These are phyloP conservation scores for Pichia sp. DNA, from an alignment of 1,139 yeast genomes.

Conservation along the genomic window DNA sequence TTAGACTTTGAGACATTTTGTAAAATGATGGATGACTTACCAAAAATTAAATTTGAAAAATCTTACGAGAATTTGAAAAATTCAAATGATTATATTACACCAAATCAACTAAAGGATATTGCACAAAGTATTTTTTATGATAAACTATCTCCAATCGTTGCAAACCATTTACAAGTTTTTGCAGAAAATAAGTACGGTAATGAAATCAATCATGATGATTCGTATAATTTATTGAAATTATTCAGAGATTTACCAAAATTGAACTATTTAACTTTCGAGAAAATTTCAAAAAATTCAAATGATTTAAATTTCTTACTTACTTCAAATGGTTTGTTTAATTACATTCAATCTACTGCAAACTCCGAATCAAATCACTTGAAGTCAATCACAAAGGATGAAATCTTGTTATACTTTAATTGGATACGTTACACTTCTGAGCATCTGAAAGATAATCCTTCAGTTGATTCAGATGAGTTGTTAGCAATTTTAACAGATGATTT, in stretches of 20 bases:
- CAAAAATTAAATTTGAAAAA: slow-evolving; percentile 24
- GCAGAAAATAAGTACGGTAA: slow-evolving; percentile 21
- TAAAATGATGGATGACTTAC: slow-evolving; percentile 23
- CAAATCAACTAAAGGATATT: slow-evolving; percentile 30
- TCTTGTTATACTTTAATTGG: slow-evolving; percentile 46
- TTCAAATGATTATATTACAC: slow-evolving; percentile 15
- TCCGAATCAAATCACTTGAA: not conserved
- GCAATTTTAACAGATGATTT: slow-evolving; percentile 47
- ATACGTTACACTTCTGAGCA: slow-evolving; percentile 45
- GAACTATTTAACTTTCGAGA: slow-evolving; percentile 55
- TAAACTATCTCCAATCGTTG: slow-evolving; percentile 26
- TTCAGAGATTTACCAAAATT: slow-evolving; percentile 36
- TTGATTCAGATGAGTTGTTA: slow-evolving; percentile 43
- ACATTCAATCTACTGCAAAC: slow-evolving; percentile 1
- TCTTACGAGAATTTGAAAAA: slow-evolving; percentile 14
- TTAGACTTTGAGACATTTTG: slow-evolving; percentile 33
- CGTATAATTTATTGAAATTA: slow-evolving; percentile 34
- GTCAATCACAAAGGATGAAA: slow-evolving; percentile 39
- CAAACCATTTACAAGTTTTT: slow-evolving; percentile 24
- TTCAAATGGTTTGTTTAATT: slow-evolving; percentile 8
- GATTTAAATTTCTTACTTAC: slow-evolving; percentile 10
- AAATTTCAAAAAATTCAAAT: slow-evolving; percentile 19
- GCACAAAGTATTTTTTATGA: slow-evolving; percentile 30
- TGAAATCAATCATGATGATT: slow-evolving; percentile 34
- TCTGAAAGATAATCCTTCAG: slow-evolving; percentile 41